Base-by-base conservation (phyloP, 1,139 yeast species). In the Blastobotrys ciferrii region DNA sequence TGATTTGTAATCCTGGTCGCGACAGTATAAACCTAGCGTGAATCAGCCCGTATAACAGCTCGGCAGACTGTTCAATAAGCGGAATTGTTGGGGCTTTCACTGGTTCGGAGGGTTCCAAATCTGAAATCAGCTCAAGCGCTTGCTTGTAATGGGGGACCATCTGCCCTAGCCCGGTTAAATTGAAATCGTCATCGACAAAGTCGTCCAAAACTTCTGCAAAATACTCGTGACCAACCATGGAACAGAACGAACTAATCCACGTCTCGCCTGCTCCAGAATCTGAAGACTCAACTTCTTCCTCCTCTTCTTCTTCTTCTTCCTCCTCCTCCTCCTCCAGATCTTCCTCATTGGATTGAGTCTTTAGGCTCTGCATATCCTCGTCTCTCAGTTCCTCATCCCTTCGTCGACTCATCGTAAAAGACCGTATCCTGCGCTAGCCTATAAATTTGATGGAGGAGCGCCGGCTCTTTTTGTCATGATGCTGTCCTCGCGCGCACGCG, bases 111-210 rank as follows among this genome's bases (percentile, higher is more conserved):
- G 95, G 88, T 59, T 87, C 96, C 44, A 88, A 81, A 64, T 91
- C 98, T 55, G 92, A 73, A 52, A 92, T 89, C 58, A 94, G 78
- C 67, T 91, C 96, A 55, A 92, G 71, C 3, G 98, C 97, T 65
- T 89, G 96, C 63, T 92, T 75, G 68, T 91, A 92, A 65, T 84
- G 87, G 6, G 98, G 96, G 3, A 92, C 96, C 55, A 86, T 81
- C 61, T 82, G 79, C 25, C 87, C 78, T 50, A 92, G 75, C 2
- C 98, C 98, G 1, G 98, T 91, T 59, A 92, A 75, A 64, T 92
- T 92, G 74, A 92, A 92, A 61, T 92, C 98, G 67, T 92, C 99
- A 61, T 91, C 97, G 56, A 92, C 88, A 65, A 89, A 92, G 47
- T 89, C 97, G 50, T 87, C 92, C 1, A 91, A 78, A 15, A 92